Evolutionary conservation across 495 filamentous ascomycete species (phyloP), one percentile per base, ranked within the genome.

Genomic region (Penicillium egyptiacum): DNA sequence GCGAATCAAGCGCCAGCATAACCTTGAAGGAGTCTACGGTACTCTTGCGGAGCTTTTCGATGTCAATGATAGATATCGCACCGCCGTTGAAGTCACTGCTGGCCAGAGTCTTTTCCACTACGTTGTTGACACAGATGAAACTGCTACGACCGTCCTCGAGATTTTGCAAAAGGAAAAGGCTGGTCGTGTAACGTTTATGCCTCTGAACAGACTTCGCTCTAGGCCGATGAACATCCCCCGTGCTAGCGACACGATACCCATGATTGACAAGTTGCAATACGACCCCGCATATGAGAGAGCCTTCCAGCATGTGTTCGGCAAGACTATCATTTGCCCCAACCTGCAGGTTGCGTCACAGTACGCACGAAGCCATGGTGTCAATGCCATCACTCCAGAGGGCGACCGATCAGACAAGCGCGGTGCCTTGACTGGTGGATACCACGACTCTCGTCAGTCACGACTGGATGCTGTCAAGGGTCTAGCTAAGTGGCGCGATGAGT

Each of bases 141-240:
- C 93, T 2, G 91, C 91, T 0, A 89, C 90, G 1, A 83, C 83
- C 51, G 85, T 96, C 16, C 79, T 92, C 14, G 88, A 93, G 62
- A 81, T 87, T 14, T 78, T 99, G 20, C 85, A 91, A 66, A 89
- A 88, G 51, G 83, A 87, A 53, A 87, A 83, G 54, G 83, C 87
- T 17, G 94, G 94, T n/a, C 85, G 94, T 63, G 81, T 98, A 26
- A 98, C 95, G 2, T 97, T 96, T 62, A 91, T 99, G 85, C 94
- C 94, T 1, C 77, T 99, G 10, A 92, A 91, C 50, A 85, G 89
- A 20, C 74, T 98, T 37, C 82, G 82, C 40, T 81, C 85, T 2
- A 85, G 81, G 56, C 76, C 82, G 5, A 69, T 79, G 22, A 92
- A 92, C 57, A 82, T 96, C 62, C 95, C 94, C 5, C 86, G 88